Evolutionary conservation across 371 early-diverging fungal genomes (phyloP).

Genomic region (Amoeboaphelidium protococcarum): DNA sequence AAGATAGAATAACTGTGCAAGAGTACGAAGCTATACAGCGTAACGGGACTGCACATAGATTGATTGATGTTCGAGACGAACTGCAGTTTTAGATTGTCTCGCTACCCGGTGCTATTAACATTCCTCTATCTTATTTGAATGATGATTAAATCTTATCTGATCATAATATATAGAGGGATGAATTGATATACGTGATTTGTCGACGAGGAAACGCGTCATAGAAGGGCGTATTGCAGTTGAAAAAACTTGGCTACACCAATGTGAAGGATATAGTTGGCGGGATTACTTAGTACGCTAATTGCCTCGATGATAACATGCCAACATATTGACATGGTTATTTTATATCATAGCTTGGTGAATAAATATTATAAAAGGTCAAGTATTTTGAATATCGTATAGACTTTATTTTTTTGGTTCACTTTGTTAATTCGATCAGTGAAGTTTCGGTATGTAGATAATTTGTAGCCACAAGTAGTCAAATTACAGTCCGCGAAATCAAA

Average conservation of each 20-base stretch:
- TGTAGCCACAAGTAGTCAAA: no score
- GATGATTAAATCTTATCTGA: not conserved
- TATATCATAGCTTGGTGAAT: no score
- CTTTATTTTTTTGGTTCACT: no score
- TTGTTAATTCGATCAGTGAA: no score
- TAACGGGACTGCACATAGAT: slow-evolving; percentile 22
- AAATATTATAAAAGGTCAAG: no score
- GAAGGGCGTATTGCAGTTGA: slow-evolving; percentile 37
- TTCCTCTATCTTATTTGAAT: not conserved
- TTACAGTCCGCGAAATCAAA: no score
- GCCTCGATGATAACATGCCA: slow-evolving; percentile 54
- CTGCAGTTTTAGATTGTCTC: slow-evolving; percentile 57
- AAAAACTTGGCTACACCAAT: slow-evolving; percentile 17
- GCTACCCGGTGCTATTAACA: slow-evolving; percentile 30
- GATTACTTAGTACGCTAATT: slow-evolving; percentile 35
- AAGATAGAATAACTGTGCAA: slow-evolving; percentile 6
- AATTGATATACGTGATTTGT: slow-evolving; percentile 45
- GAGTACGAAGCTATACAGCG: slow-evolving; percentile 14
- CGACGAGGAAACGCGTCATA: slow-evolving; percentile 75
- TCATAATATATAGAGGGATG: slow-evolving; percentile 3
- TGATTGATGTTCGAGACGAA: slow-evolving; percentile 62
- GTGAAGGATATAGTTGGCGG: slow-evolving; percentile 56
- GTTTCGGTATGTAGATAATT: no score
- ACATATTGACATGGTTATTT: slow-evolving; percentile 41
- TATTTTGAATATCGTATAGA: no score